A percentile compares a stretch with the other conserved stretches of the same genome.
These are phyloP conservation scores for Poterioochromonas sp. DNA, from an alignment of 352 stramenopile genomes.

Conservation along the genomic window DNA sequence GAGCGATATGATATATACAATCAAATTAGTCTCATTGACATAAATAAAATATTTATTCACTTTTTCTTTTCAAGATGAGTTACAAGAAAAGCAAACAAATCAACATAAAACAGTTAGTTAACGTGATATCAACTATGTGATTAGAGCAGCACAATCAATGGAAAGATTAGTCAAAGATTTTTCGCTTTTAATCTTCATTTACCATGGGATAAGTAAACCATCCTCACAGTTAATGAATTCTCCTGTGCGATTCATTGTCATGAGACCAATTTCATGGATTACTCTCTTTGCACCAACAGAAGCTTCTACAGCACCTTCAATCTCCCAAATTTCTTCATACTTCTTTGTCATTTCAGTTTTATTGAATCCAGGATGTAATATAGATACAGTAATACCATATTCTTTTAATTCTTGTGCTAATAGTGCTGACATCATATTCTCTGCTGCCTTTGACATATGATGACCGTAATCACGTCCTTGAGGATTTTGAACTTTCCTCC, in stretches of 20 bases:
- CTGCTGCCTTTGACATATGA: slow-evolving; percentile 58
- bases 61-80: too few relatives aligned
- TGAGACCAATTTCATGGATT: slow-evolving; percentile 50
- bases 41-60: too few relatives aligned
- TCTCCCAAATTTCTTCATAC: slow-evolving; percentile 62
- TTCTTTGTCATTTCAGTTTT: slow-evolving; percentile 63
- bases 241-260: slow-evolving; percentile 44
- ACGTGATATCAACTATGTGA: too few relatives aligned
- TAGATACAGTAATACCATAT: slow-evolving; percentile 52
- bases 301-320: slow-evolving; percentile 58
- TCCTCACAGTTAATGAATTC: slow-evolving; percentile 66
- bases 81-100: too few relatives aligned
- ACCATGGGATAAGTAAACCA: slow-evolving; percentile 60
- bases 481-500: slow-evolving; percentile 58
- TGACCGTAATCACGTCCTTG: slow-evolving; percentile 59
- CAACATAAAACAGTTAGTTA: too few relatives aligned
- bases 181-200: too few relatives aligned
- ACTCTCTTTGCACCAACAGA: slow-evolving; percentile 57
- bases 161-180: too few relatives aligned
- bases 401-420: slow-evolving; percentile 54
- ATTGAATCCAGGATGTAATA: slow-evolving; percentile 64
- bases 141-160: too few relatives aligned
- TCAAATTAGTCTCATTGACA: slow-evolving; percentile 38
- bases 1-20: slow-evolving; percentile 40
- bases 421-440: slow-evolving; percentile 55